Conservation (phyloP, 352 stramenopile species). For the Halophytophthora batemanensis region DNA sequence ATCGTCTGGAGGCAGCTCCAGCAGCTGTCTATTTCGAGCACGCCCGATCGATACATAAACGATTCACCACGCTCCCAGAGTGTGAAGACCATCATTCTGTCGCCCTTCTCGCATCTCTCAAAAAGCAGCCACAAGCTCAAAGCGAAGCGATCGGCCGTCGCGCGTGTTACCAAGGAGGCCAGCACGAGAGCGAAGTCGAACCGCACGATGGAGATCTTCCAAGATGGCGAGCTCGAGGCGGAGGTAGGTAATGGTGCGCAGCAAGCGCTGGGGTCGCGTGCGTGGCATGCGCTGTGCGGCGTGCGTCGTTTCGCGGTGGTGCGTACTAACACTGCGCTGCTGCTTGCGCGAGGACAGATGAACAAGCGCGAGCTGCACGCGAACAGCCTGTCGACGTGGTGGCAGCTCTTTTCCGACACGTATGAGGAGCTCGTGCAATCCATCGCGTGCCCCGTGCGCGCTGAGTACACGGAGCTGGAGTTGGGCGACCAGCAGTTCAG, state of each 20-base stretch:
- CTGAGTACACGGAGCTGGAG: conserved; percentile 53
- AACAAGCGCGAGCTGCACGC: conserved; percentile 51
- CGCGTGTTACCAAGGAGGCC: too few relatives aligned
- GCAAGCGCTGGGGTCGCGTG: neutral
- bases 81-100: too few relatives aligned
- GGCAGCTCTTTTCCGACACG: conserved; percentile 64
- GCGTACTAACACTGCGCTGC: conserved; percentile 7
- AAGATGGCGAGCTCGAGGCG: conserved; percentile 71
- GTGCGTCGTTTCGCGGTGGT: neutral
- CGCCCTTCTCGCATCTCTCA: too few relatives aligned
- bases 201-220: conserved; percentile 72
- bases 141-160: too few relatives aligned
- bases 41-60: too few relatives aligned
- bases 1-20: too few relatives aligned
- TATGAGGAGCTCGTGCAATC: conserved; percentile 78
- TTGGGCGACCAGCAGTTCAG: conserved; percentile 33
- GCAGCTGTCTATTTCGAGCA: too few relatives aligned
- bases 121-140: too few relatives aligned
- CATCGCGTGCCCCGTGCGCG: conserved; percentile 57
- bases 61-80: too few relatives aligned
- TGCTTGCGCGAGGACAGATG: conserved; percentile 30
- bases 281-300: neutral
- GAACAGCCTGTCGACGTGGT: conserved; percentile 55
- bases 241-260: conserved; percentile 36
- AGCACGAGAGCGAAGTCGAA: neutral